Percentiles rank a stretch among this genome's conserved stretches.
phyloP scores from a whole-genome alignment of 257 asterid species.

The Solanum tarijense region DNA sequence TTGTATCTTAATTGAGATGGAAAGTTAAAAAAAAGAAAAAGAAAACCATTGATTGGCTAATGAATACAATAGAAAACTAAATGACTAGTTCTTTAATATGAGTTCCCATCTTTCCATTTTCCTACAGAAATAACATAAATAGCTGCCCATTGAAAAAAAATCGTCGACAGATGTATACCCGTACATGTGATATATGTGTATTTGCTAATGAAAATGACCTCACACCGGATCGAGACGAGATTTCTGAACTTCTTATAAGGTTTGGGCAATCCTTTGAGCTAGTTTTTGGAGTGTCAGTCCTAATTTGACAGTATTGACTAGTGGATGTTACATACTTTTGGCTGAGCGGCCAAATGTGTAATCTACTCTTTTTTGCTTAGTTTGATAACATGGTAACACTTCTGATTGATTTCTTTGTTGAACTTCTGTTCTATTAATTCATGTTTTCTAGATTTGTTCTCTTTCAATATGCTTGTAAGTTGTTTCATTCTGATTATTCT shows the following conservation, averaged over 20 bases:
- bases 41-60: no score
- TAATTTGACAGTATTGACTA: background rate
- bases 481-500: background rate
- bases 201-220: background rate
- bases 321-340: background rate
- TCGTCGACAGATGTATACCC: background rate
- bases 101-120: no score
- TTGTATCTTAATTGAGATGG: background rate
- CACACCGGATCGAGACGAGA: background rate
- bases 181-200: background rate
- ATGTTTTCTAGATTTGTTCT: background rate
- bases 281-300: background rate
- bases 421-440: background rate
- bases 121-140: no score
- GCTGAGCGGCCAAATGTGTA: background rate
- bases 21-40: no score
- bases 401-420: background rate
- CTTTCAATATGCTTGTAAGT: background rate
- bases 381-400: background rate
- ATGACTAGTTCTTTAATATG: no score
- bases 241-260: background rate
- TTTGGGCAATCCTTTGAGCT: background rate
- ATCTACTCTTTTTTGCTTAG: background rate
- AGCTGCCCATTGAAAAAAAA: background rate
- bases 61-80: no score